Conservation (phyloP, 2,329 filamentous ascomycete genomes). For the Neofusicoccum parvum region DNA sequence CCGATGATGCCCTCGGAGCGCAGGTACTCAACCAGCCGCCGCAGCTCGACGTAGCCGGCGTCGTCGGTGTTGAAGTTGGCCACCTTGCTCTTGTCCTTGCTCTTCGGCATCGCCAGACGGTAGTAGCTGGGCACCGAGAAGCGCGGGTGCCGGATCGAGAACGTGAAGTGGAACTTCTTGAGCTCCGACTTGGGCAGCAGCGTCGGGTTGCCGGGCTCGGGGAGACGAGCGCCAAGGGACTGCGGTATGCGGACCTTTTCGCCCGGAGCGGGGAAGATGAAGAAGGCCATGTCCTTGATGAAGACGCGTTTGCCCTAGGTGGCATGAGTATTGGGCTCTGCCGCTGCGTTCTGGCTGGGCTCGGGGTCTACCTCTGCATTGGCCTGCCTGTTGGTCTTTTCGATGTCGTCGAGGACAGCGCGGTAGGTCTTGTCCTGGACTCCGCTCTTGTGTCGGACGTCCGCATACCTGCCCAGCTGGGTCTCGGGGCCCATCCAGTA, state of each 20-base stretch:
- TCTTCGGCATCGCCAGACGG: not conserved
- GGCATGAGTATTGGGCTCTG: too few relatives aligned
- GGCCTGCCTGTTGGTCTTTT: not conserved
- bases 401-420: not conserved
- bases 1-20: not conserved
- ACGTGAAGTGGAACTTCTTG: not conserved
- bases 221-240: not conserved
- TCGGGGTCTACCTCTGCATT: too few relatives aligned
- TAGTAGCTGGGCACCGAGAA: not conserved
- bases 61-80: not conserved
- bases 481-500: not conserved
- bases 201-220: not conserved
- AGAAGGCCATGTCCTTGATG: slow-evolving; percentile 4
- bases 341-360: not conserved
- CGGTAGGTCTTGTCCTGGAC: not conserved
- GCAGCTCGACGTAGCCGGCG: not conserved
- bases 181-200: not conserved
- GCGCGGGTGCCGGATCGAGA: not conserved
- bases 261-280: not conserved
- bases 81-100: not conserved
- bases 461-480: not conserved
- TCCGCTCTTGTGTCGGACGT: not conserved
- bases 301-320: not conserved
- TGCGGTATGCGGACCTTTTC: not conserved
- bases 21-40: not conserved